Percentiles rank a stretch among this genome's conserved stretches.
Conservation (phyloP, 2,329 filamentous ascomycete species). For the Metarhizium rileyi region DNA sequence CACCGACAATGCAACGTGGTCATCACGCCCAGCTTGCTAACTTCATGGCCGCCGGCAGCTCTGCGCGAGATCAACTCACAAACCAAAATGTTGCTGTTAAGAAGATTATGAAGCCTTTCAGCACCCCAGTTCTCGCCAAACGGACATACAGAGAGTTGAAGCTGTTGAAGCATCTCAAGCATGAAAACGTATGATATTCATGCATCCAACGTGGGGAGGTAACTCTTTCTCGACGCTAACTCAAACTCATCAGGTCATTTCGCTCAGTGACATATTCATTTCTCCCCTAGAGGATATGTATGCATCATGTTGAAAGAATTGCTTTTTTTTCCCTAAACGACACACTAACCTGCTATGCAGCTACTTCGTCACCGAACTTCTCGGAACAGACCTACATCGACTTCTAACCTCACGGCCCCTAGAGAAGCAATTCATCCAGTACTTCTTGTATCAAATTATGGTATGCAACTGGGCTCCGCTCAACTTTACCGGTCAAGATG, state of each 20-base stretch:
- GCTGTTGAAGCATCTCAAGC: constrained; percentile 88
- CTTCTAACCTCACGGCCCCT: constrained; percentile 89
- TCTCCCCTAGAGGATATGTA: constrained; percentile 98
- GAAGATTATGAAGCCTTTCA: constrained; percentile 99
- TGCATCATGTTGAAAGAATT: constrained; percentile 21
- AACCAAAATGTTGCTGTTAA: constrained; percentile 95
- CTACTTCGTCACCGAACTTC: constrained; percentile 95
- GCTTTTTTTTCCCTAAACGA: constrained; percentile 5
- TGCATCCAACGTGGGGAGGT: background rate
- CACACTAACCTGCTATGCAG: constrained; percentile 33
- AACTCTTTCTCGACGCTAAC: constrained; percentile 5
- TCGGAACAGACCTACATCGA: constrained; percentile 93
- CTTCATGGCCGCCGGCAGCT: constrained; percentile 44
- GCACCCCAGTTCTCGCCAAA: constrained; percentile 96
- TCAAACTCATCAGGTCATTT: constrained; percentile 63
- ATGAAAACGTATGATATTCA: constrained; percentile 71
- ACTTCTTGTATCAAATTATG: constrained; percentile 98
- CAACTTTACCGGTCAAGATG: background rate
- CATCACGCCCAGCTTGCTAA: background rate
- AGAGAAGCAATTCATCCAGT: constrained; percentile 99
- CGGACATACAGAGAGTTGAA: constrained; percentile 96
- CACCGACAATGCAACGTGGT: background rate
- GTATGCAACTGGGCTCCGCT: constrained; percentile 41
- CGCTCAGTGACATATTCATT: constrained; percentile 98
- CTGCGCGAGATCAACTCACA: constrained; percentile 94